Conservation (phyloP, 768 basidiomycete genomes). For the Leucocoprinus sp. region DNA sequence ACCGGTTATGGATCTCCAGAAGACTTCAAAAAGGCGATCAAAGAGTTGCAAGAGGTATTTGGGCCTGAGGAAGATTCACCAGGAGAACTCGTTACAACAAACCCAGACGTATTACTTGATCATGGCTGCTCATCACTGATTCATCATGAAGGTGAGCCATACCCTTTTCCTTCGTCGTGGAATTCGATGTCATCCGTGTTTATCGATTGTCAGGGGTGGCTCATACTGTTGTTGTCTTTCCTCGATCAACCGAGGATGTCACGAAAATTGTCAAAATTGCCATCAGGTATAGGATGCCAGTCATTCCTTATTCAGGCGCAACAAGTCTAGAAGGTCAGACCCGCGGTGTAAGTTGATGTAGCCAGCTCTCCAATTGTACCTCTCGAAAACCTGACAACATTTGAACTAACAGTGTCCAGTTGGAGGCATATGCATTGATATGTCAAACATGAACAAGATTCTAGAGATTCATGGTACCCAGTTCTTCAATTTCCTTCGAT, state of each 20-base stretch:
- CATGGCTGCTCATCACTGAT: conserved; percentile 52
- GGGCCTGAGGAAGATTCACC: conserved; percentile 18
- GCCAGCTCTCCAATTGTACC: not conserved
- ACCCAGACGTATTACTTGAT: conserved; percentile 38
- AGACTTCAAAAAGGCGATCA: conserved; percentile 47
- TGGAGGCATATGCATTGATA: conserved; percentile 74
- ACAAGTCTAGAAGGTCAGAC: conserved; percentile 79
- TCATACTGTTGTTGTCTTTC: conserved; percentile 60
- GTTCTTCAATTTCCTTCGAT: conserved; percentile 9
- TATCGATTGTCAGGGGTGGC: conserved; percentile 22
- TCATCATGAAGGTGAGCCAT: conserved; percentile 38
- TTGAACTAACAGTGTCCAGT: conserved; percentile 22
- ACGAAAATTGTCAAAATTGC: conserved; percentile 71
- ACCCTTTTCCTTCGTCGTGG: not conserved
- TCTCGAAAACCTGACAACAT: not conserved
- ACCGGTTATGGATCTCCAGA: conserved; percentile 39
- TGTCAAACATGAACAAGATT: conserved; percentile 74
- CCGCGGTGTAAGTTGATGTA: conserved; percentile 42
- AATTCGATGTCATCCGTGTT: not conserved
- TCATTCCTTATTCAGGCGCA: conserved; percentile 74
- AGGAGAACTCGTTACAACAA: conserved; percentile 35
- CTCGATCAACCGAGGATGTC: conserved; percentile 70
- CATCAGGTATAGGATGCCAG: conserved; percentile 64
- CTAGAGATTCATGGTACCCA: conserved; percentile 58
- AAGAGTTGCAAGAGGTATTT: conserved; percentile 37